Conservation (phyloP, 2,329 filamentous ascomycete species). For the Botrytis sinoallii region DNA sequence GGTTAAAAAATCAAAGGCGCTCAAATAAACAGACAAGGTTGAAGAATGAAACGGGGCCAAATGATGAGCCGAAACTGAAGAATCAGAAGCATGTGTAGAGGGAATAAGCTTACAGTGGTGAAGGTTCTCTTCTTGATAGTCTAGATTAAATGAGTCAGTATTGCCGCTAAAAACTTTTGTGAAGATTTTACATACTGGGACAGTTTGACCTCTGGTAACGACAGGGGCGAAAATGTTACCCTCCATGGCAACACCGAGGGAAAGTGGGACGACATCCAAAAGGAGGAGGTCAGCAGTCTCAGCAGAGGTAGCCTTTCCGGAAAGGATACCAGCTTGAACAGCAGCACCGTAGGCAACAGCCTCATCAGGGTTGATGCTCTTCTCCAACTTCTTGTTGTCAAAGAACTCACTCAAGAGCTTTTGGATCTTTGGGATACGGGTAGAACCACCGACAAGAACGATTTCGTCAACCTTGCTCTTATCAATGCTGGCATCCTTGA, state of each 20-base stretch:
- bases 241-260: constrained; percentile 98
- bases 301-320: constrained; percentile 93
- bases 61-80: not conserved
- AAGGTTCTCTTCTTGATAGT: not conserved
- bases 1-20: too few relatives aligned
- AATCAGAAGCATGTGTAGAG: not conserved
- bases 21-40: not conserved
- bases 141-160: not conserved
- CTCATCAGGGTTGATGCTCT: constrained; percentile 99
- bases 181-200: constrained; percentile 64
- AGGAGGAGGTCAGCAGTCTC: constrained; percentile 94
- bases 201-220: constrained; percentile 77
- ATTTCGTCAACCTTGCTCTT: constrained; percentile 97
- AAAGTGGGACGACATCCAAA: constrained; percentile 93
- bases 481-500: constrained; percentile 85
- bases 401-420: constrained; percentile 99
- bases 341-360: constrained; percentile 98
- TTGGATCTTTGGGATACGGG: constrained; percentile 98
- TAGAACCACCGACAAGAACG: constrained; percentile 97
- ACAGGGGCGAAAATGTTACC: constrained; percentile 98
- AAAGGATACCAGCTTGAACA: constrained; percentile 97
- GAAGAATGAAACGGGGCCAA: not conserved
- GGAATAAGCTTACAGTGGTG: not conserved
- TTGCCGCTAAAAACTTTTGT: constrained; percentile 47
- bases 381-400: constrained; percentile 99